Percentiles rank a stretch among this genome's conserved stretches.
Conservation (phyloP, 768 basidiomycete species). For the Xerocomus spinulosus region DNA sequence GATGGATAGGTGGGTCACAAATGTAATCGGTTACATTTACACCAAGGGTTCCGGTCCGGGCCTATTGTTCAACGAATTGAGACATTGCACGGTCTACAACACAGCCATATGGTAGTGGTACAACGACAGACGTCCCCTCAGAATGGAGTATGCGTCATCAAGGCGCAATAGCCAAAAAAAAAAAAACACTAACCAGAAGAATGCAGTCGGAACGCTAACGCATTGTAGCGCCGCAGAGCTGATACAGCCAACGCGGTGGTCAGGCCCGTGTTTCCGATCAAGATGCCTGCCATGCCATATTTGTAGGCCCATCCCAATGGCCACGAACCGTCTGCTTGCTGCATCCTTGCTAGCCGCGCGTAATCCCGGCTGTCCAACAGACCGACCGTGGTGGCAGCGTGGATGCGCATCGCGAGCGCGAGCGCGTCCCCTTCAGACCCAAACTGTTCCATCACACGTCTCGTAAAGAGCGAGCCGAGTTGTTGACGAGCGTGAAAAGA, state of each 20-base stretch:
- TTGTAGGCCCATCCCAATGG: conserved; percentile 20
- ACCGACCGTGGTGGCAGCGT: conserved; percentile 9
- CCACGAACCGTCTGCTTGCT: conserved; percentile 20
- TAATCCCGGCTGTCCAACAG: conserved; percentile 13
- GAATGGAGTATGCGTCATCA: no score
- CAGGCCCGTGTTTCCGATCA: no score
- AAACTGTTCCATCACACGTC: conserved; percentile 14
- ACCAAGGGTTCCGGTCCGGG: no score
- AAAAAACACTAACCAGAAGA: conserved; percentile 8
- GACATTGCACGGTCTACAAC: no score
- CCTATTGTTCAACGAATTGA: no score
- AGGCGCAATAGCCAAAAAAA: no score
- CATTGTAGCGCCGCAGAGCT: conserved; percentile 14
- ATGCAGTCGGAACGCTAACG: conserved; percentile 7
- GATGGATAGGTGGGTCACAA: no score
- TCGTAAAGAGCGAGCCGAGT: conserved; percentile 12
- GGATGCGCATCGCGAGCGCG: conserved; percentile 17
- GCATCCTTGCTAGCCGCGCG: conserved; percentile 16
- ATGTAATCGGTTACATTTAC: no score
- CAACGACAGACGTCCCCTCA: no score
- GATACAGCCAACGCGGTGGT: conserved; percentile 21
- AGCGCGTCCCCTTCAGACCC: conserved; percentile 17
- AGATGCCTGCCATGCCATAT: conserved; percentile 13
- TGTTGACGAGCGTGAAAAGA: conserved; percentile 14
- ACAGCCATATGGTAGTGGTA: no score